Evolutionary conservation across 1,284 basidiomycete species (phyloP).

Genomic region (Ceratobasidium sp.): DNA sequence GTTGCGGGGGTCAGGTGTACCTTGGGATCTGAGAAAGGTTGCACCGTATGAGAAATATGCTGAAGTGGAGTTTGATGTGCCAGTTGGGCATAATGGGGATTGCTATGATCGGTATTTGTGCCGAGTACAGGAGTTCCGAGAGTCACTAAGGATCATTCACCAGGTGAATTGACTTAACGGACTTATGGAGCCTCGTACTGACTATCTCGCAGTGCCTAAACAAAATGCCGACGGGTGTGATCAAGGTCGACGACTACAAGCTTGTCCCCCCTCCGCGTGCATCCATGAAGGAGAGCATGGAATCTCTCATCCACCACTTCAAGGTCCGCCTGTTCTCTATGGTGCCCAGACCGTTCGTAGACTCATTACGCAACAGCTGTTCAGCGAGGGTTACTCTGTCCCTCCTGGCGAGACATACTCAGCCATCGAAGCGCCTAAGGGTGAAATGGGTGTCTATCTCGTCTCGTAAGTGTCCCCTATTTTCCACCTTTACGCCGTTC

Average conservation of each 20-base stretch:
- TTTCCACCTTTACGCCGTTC: neutral
- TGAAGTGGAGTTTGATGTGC: slow-evolving; percentile 97
- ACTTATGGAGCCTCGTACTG: slow-evolving; percentile 19
- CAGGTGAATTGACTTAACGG: slow-evolving; percentile 63
- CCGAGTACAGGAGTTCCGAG: slow-evolving; percentile 98
- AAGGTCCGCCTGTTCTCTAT: slow-evolving; percentile 68
- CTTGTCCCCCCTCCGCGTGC: slow-evolving; percentile 97
- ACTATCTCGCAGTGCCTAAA: slow-evolving; percentile 78
- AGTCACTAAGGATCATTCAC: slow-evolving; percentile 90
- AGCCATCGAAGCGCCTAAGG: slow-evolving; percentile 98
- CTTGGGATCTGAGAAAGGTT: slow-evolving; percentile 95
- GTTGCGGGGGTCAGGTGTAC: slow-evolving; percentile 92
- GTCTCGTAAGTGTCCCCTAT: slow-evolving; percentile 73
- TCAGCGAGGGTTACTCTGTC: slow-evolving; percentile 98
- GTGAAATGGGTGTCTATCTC: slow-evolving; percentile 97
- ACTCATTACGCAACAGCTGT: slow-evolving; percentile 69
- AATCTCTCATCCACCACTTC: slow-evolving; percentile 98
- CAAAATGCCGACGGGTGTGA: slow-evolving; percentile 94
- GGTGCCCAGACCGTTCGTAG: neutral
- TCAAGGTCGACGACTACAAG: slow-evolving; percentile 98
- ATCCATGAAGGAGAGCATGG: slow-evolving; percentile 99
- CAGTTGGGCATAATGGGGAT: slow-evolving; percentile 96
- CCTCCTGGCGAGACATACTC: slow-evolving; percentile 97
- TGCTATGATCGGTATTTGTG: slow-evolving; percentile 98
- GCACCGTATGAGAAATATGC: slow-evolving; percentile 97